A percentile compares a stretch with the other conserved stretches of the same genome.
phyloP scores from a whole-genome alignment of 2,329 filamentous ascomycete species.

The Dactylellina parvicollis region DNA sequence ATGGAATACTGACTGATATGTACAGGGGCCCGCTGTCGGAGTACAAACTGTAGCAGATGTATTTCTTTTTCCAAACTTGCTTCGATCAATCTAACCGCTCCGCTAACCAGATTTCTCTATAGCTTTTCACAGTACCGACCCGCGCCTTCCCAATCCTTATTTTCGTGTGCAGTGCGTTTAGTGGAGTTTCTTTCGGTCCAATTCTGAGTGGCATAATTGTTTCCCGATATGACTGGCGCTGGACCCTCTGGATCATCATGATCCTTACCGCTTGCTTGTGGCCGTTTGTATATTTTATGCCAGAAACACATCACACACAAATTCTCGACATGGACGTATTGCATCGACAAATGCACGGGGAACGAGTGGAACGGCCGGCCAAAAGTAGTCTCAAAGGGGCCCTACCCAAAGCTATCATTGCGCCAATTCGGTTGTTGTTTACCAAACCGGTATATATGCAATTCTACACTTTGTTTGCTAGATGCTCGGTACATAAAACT shows the following conservation, averaged over 20 bases:
- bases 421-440: conserved; percentile 7
- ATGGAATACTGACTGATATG: neutral
- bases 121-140: conserved; percentile 9
- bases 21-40: conserved; percentile 14
- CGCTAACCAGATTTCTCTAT: neutral
- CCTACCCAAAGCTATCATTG: neutral
- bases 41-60: conserved; percentile 19
- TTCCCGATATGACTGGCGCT: conserved; percentile 9
- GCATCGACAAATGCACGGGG: conserved; percentile 14
- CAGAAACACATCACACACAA: conserved; percentile 13
- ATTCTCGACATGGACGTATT: conserved; percentile 12
- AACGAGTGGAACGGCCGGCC: neutral
- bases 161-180: conserved; percentile 16
- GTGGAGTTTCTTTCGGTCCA: conserved; percentile 14
- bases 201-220: conserved; percentile 13
- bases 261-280: conserved; percentile 16
- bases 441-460: conserved; percentile 21
- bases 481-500: too few species aligned
- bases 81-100: neutral
- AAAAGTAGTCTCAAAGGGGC: neutral
- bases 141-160: conserved; percentile 14
- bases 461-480: neutral
- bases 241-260: conserved; percentile 24
- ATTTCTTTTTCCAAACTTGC: neutral
- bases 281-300: conserved; percentile 29